These are phyloP conservation scores for Schoenoplectus tabernaemontani DNA, from an alignment of 202 grass and related monocot species.

Conservation along the genomic window DNA sequence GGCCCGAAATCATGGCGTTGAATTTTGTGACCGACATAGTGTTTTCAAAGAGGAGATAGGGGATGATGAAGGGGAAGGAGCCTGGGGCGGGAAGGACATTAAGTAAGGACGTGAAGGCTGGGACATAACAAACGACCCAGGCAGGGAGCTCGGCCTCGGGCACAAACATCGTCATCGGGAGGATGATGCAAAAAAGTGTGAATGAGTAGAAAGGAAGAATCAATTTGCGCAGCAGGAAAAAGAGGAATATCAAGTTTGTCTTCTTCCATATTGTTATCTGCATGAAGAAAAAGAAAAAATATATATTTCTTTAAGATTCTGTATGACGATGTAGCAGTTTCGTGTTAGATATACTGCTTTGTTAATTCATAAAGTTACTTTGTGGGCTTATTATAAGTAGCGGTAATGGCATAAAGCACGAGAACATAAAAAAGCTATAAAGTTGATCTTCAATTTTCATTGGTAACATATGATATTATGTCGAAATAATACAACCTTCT, in stretches of 20 bases:
- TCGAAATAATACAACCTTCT: neutral
- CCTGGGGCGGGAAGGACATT: constrained; percentile 45
- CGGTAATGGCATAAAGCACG: too few species aligned
- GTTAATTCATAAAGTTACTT: too few species aligned
- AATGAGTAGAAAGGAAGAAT: constrained; percentile 82
- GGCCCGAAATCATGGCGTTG: constrained; percentile 66
- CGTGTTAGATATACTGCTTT: neutral
- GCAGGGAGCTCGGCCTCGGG: constrained; percentile 69
- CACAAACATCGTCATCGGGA: constrained; percentile 81
- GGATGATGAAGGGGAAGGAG: constrained; percentile 73
- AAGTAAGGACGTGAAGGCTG: constrained; percentile 54
- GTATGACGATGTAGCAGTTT: neutral
- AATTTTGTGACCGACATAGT: constrained; percentile 91
- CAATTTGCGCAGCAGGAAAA: constrained; percentile 75
- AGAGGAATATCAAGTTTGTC: constrained; percentile 65
- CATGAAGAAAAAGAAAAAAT: constrained; percentile 17
- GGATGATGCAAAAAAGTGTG: constrained; percentile 83
- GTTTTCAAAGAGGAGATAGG: constrained; percentile 77
- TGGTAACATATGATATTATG: too few species aligned
- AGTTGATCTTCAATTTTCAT: too few species aligned
- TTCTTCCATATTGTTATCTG: constrained; percentile 77
- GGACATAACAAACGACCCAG: constrained; percentile 79
- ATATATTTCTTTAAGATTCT: neutral
- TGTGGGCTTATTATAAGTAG: too few species aligned
- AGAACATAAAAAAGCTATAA: too few species aligned